Base-by-base conservation (phyloP, 495 filamentous ascomycete species). In the Xanthoparmelia taractica region DNA sequence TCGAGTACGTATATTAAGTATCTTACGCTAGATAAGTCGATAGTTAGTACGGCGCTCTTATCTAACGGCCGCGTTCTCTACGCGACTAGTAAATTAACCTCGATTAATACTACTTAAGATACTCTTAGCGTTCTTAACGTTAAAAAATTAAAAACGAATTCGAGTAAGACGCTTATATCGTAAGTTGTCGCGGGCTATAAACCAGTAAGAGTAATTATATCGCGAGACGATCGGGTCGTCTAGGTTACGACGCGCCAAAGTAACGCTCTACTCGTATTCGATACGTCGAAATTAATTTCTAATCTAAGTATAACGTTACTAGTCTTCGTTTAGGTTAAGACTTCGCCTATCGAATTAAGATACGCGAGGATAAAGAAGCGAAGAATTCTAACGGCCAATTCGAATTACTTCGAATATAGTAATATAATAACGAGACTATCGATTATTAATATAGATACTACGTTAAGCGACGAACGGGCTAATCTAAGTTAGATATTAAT, bases 241-340 rank as follows among this genome's bases (percentile, higher is more conserved):
- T 67, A 63, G 67, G 65, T 67, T 40, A 71, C 67, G 0, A 65
- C 65, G 23, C 64, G 69, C 18, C 18, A 45, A 47, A 71, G 69
- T 25, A 72, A 68, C 58, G 60, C 45, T 36, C 66, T 73, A 29
- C 67, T 71, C 60, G 67, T 63, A 15, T 70, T 71, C 59, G 47
- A 65, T 55, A 63, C 65, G 34, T 56, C 66, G 2, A 68, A 65
- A 34, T 59, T 74, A 43, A 65, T 71, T 25, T 67, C 60, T 11
- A 62, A 65, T 52, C 75, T 69, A 20, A 73, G 72, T 27, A 50
- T 63, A 20, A 61, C 69, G 23, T 63, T 73, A 8, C 33, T 62
- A 23, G 69, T 66, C 11, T 69, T 59, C 29, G 71, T 73, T 41
- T 66, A 67, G 58, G 68, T 73, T 12, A 69, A 67, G 40, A 71